These are phyloP conservation scores for Flaveria trinervia DNA, from an alignment of 129 eudicot species.

Conservation along the genomic window DNA sequence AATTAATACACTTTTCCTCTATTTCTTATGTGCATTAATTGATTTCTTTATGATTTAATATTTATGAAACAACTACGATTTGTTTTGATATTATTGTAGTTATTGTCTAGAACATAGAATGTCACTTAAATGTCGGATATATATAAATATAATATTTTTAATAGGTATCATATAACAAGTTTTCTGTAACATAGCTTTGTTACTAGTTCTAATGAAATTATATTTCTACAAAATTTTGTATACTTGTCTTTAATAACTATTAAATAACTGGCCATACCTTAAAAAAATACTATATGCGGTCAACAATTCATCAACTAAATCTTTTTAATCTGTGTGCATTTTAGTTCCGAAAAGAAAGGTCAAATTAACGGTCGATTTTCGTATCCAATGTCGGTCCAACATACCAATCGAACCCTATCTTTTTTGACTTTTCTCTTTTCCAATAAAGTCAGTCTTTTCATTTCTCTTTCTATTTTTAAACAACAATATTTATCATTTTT, in stretches of 20 bases:
- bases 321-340: constrained; percentile 8
- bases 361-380: constrained; percentile 26
- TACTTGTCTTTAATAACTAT: neutral
- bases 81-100: no score
- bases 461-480: neutral
- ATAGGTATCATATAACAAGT: no score
- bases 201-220: neutral
- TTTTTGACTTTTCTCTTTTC: constrained; percentile 19
- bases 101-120: no score
- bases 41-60: no score
- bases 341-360: constrained; percentile 11
- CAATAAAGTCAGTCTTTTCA: constrained; percentile 9
- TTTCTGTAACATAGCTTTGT: no score
- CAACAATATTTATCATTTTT: no score
- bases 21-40: no score
- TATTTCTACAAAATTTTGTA: neutral
- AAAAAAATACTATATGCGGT: neutral
- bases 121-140: no score
- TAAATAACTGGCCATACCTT: neutral
- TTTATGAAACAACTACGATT: no score
- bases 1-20: no score
- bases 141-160: no score
- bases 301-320: constrained; percentile 12
- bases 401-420: neutral
- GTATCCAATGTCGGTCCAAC: constrained; percentile 10